These are phyloP conservation scores for Pythium monospermum DNA, from an alignment of 352 stramenopile genomes.

Conservation along the genomic window DNA sequence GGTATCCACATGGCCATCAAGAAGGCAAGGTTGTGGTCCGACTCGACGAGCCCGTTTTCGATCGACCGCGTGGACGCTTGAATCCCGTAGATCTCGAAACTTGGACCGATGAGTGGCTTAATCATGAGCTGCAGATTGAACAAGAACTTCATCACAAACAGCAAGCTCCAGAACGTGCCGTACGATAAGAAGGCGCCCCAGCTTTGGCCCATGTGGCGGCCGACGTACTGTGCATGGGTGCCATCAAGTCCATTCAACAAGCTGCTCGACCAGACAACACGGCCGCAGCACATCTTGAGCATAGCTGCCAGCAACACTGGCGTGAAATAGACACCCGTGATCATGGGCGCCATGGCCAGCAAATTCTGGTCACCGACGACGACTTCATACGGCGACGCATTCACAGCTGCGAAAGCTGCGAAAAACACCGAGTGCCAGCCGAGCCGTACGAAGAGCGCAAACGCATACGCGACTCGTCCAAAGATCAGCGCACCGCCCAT, in stretches of 20 bases:
- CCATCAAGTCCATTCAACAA: conserved; percentile 69
- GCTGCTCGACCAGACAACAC: conserved; percentile 46
- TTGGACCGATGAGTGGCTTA: conserved; percentile 95
- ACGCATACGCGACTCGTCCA: conserved; percentile 42
- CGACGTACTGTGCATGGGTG: conserved; percentile 73
- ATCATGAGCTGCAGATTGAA: conserved; percentile 98
- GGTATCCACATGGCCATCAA: conserved; percentile 72
- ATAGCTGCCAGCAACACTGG: conserved; percentile 56
- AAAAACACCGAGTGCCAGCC: conserved; percentile 83
- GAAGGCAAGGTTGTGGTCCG: conserved; percentile 79
- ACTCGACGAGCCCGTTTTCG: conserved; percentile 58
- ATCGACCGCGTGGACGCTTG: conserved; percentile 36
- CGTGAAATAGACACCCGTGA: conserved; percentile 52
- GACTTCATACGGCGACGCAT: conserved; percentile 58
- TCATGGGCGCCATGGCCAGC: conserved; percentile 48
- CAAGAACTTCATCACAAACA: conserved; percentile 93
- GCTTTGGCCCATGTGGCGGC: conserved; percentile 67
- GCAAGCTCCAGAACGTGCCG: conserved; percentile 69
- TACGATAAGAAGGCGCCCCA: conserved; percentile 67
- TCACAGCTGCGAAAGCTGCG: conserved; percentile 64
- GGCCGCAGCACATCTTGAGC: conserved; percentile 60
- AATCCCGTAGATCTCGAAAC: conserved; percentile 91
- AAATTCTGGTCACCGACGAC: conserved; percentile 54
- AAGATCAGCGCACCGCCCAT: conserved; percentile 78
- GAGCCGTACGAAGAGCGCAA: conserved; percentile 60